These are phyloP conservation scores for Cyclotella sp. DNA, from an alignment of 108 stramenopile genomes.

Conservation along the genomic window DNA sequence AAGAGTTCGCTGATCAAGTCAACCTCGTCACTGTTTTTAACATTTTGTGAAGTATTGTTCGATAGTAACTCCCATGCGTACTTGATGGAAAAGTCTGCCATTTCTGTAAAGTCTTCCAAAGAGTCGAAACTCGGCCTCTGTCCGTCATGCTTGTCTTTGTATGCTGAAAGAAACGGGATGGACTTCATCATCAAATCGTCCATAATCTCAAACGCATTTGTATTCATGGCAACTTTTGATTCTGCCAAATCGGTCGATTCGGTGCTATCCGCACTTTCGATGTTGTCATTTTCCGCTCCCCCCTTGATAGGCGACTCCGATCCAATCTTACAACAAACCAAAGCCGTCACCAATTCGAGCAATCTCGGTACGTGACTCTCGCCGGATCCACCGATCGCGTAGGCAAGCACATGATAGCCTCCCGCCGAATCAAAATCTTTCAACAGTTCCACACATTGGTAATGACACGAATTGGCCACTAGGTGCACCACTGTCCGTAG, in stretches of 20 bases:
- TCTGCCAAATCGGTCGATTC: conserved; percentile 43
- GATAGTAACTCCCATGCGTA: conserved; percentile 52
- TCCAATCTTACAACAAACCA: conserved; percentile 69
- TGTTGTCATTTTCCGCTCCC: conserved; percentile 34
- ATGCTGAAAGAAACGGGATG: conserved; percentile 67
- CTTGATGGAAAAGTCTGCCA: conserved; percentile 64
- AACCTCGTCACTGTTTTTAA: conserved; percentile 26
- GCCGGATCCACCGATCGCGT: conserved; percentile 76
- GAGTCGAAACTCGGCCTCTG: conserved; percentile 51
- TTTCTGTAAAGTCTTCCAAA: conserved; percentile 20
- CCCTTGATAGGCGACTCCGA: conserved; percentile 19
- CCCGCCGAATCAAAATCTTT: conserved; percentile 90
- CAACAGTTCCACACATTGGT: conserved; percentile 77
- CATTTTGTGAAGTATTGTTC: conserved; percentile 20
- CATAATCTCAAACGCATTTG: conserved; percentile 76
- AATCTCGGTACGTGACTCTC: conserved; percentile 72
- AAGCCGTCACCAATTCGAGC: conserved; percentile 74
- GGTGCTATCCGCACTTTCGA: conserved; percentile 5
- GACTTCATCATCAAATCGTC: conserved; percentile 80
- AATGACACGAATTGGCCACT: conserved; percentile 74
- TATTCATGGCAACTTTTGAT: conserved; percentile 65
- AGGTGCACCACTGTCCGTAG: conserved; percentile 80
- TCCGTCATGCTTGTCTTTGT: conserved; percentile 56
- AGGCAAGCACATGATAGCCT: conserved; percentile 83
- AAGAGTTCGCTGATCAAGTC: conserved; percentile 73